These are phyloP conservation scores for Monotropa hypopitys DNA, from an alignment of 179 eudicot genomes.

Conservation along the genomic window DNA sequence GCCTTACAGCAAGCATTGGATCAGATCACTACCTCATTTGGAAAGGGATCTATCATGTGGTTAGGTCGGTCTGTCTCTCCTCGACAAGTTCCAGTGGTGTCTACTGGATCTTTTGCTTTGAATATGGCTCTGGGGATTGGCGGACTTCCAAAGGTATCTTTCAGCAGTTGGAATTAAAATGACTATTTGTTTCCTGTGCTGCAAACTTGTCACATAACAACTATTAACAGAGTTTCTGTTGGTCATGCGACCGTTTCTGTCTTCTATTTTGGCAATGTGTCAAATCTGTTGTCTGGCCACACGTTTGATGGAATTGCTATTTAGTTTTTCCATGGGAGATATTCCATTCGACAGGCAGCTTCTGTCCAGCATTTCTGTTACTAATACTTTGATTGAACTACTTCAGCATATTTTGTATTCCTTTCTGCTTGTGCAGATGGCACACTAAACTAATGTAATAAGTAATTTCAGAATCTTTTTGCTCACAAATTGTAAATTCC, in stretches of 20 bases:
- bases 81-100: slow-evolving; percentile 70
- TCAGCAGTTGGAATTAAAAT: slow-evolving; percentile 1
- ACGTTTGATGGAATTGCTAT: neutral
- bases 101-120: slow-evolving; percentile 85
- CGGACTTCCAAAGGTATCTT: slow-evolving; percentile 82
- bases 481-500: neutral
- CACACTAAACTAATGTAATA: neutral
- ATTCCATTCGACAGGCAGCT: neutral
- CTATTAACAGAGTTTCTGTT: neutral
- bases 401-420: neutral
- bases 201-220: neutral
- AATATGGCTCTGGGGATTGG: slow-evolving; percentile 90
- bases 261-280: neutral
- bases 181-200: neutral
- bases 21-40: slow-evolving; percentile 73
- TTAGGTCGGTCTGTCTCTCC: slow-evolving; percentile 60
- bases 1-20: slow-evolving; percentile 81
- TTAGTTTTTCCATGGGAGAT: neutral
- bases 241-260: neutral
- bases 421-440: neutral
- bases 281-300: neutral
- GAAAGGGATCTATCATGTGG: slow-evolving; percentile 97
- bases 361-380: neutral
- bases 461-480: neutral
- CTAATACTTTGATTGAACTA: neutral